Conservation (phyloP, 768 basidiomycete genomes). For the Lentinula sp. region DNA sequence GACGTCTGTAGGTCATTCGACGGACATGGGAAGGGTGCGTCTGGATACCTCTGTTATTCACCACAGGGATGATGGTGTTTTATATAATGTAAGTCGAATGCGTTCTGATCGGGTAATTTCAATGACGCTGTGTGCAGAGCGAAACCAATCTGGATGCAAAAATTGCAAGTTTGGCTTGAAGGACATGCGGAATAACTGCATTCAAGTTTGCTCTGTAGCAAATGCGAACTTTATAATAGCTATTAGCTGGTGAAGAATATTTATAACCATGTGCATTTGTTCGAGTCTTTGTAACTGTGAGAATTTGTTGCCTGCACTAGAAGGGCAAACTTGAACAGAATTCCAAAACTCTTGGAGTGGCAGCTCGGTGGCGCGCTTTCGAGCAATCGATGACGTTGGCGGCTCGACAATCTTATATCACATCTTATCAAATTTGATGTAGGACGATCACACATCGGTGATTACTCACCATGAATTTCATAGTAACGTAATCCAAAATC, state of each 20-base stretch:
- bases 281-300: too few relatives aligned
- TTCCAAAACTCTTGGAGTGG: background rate
- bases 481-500: background rate
- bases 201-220: too few relatives aligned
- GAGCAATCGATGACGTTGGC: background rate
- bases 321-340: too few relatives aligned
- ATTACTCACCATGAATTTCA: background rate
- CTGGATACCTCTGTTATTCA: background rate
- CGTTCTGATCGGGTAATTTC: background rate
- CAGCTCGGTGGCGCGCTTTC: background rate
- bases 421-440: too few relatives aligned
- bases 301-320: too few relatives aligned
- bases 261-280: too few relatives aligned
- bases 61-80: background rate
- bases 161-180: background rate
- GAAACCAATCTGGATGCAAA: background rate
- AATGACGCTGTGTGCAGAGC: background rate
- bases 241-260: too few relatives aligned
- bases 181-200: background rate
- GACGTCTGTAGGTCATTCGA: background rate
- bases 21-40: background rate
- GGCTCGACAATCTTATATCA: background rate
- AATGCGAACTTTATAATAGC: background rate
- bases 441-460: background rate
- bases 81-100: background rate